phyloP scores from a whole-genome alignment of 805 yeast species.

The Metschnikowia peoriensis region DNA sequence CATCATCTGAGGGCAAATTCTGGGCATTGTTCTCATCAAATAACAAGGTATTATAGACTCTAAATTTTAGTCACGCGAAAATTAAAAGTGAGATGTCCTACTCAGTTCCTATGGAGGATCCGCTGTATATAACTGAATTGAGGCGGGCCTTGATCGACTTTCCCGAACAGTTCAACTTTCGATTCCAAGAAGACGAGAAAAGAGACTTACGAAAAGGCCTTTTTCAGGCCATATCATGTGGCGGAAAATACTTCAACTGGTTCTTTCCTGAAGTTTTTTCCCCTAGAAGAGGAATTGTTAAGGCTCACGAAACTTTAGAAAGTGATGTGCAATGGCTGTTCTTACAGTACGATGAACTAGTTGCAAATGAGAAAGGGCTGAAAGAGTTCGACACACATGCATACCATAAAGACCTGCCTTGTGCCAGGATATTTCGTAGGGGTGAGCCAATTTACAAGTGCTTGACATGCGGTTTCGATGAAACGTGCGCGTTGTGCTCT shows the following conservation, averaged over 20 bases:
- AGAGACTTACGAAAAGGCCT: slow-evolving; percentile 42
- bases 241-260: slow-evolving; percentile 38
- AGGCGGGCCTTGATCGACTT: slow-evolving; percentile 37
- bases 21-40: no score
- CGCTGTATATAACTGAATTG: slow-evolving; percentile 6
- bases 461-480: slow-evolving; percentile 72
- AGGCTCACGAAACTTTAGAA: slow-evolving; percentile 16
- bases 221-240: slow-evolving; percentile 40
- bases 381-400: slow-evolving; percentile 28
- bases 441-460: slow-evolving; percentile 86
- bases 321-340: slow-evolving; percentile 33
- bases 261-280: slow-evolving; percentile 37
- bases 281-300: neutral
- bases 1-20: slow-evolving; percentile 1
- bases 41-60: no score
- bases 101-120: slow-evolving; percentile 2
- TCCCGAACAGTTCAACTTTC: slow-evolving; percentile 34
- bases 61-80: no score
- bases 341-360: slow-evolving; percentile 25
- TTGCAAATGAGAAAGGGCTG: slow-evolving; percentile 17
- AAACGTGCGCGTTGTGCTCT: slow-evolving; percentile 79
- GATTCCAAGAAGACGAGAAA: slow-evolving; percentile 27
- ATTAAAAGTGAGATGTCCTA: no score
- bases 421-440: slow-evolving; percentile 66
- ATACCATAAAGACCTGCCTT: slow-evolving; percentile 63